phyloP scores from a whole-genome alignment of 352 stramenopile species.

The Albugo laibachii region DNA sequence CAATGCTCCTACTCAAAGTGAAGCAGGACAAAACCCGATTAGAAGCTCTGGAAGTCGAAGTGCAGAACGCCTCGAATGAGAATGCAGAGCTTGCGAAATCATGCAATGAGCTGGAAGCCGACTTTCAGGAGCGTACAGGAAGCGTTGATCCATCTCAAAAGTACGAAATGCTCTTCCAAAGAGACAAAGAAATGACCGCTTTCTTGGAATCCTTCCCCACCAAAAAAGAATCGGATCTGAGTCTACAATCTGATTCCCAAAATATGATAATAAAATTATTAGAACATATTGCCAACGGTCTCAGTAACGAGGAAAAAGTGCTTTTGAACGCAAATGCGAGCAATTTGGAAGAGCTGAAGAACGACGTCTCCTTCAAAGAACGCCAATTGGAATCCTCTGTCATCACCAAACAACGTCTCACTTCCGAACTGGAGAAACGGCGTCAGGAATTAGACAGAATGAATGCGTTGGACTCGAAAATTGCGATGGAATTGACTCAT shows the following conservation, averaged over 20 bases:
- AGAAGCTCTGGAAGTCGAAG: slow-evolving; percentile 39
- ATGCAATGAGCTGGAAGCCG: slow-evolving; percentile 27
- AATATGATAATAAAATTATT: slow-evolving; percentile 76
- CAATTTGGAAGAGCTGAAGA: slow-evolving; percentile 74
- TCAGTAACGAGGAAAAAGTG: slow-evolving; percentile 60
- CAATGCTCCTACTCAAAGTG: slow-evolving; percentile 65
- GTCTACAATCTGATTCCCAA: slow-evolving; percentile 31
- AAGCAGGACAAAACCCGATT: slow-evolving; percentile 76
- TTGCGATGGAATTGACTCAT: slow-evolving; percentile 60
- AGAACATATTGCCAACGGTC: slow-evolving; percentile 72
- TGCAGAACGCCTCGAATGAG: slow-evolving; percentile 28
- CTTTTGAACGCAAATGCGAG: slow-evolving; percentile 26
- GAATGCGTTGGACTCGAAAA: slow-evolving; percentile 79
- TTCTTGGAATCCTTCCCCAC: slow-evolving; percentile 75
- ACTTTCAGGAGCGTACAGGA: slow-evolving; percentile 50
- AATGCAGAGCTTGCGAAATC: slow-evolving; percentile 33
- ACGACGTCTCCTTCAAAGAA: slow-evolving; percentile 82
- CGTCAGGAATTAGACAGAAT: slow-evolving; percentile 81
- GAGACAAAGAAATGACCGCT: slow-evolving; percentile 82
- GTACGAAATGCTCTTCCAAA: slow-evolving; percentile 75
- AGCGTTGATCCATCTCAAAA: slow-evolving; percentile 44
- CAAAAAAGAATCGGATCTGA: slow-evolving; percentile 41
- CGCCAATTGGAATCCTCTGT: slow-evolving; percentile 80
- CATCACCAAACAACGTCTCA: slow-evolving; percentile 72
- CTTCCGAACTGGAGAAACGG: slow-evolving; percentile 72